Conservation (phyloP, 1,284 basidiomycete genomes). For the Veloporphyrellus conicus region DNA sequence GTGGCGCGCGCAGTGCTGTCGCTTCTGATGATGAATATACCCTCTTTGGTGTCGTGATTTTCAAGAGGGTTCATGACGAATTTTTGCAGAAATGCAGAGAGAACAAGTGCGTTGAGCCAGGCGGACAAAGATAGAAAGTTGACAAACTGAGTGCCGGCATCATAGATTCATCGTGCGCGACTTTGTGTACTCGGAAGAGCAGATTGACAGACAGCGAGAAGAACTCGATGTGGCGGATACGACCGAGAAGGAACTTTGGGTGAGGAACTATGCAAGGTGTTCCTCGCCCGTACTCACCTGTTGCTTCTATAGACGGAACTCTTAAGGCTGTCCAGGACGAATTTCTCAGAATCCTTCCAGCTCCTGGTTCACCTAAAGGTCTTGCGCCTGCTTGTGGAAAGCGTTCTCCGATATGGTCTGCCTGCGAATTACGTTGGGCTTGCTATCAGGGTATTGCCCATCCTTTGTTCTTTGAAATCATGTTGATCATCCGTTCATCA, state of each 20-base stretch:
- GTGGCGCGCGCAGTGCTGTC: conserved; percentile 46
- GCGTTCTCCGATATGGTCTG: conserved; percentile 91
- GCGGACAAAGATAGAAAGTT: conserved; percentile 11
- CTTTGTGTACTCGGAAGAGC: conserved; percentile 87
- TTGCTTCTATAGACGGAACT: conserved; percentile 73
- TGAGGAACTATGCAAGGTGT: conserved; percentile 36
- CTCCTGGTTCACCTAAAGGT: conserved; percentile 92
- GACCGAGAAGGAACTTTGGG: conserved; percentile 98
- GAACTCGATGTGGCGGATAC: conserved; percentile 78
- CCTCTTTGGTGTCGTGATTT: conserved; percentile 86
- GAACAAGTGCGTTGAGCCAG: conserved; percentile 64
- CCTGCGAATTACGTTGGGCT: conserved; percentile 89
- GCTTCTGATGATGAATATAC: conserved; percentile 86
- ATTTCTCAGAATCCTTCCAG: conserved; percentile 97
- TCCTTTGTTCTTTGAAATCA: conserved; percentile 1
- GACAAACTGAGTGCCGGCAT: conserved; percentile 6
- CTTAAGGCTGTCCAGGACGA: conserved; percentile 86
- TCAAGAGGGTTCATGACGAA: conserved; percentile 88
- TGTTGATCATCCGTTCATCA: not conserved
- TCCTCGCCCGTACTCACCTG: conserved; percentile 2
- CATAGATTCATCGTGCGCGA: conserved; percentile 84
- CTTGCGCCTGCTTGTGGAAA: conserved; percentile 89
- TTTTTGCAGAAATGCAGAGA: conserved; percentile 94
- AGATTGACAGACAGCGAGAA: conserved; percentile 77
- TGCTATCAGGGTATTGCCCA: conserved; percentile 64